Percentiles rank a stretch among this genome's conserved stretches.
Evolutionary conservation across 495 filamentous ascomycete species (phyloP).

Genomic region (Clavariopsis aquatica): DNA sequence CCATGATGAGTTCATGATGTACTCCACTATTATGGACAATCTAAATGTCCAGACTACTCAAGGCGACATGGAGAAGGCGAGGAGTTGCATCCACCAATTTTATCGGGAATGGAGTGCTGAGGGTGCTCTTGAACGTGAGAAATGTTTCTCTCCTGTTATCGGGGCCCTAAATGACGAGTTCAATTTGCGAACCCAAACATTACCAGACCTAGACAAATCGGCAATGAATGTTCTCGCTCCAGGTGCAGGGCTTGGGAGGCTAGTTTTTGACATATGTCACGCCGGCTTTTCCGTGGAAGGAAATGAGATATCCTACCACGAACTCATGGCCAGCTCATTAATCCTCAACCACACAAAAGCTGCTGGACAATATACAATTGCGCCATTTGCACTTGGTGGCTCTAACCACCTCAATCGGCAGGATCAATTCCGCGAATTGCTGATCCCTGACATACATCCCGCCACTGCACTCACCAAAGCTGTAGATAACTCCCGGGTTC

Average conservation of each 20-base stretch:
- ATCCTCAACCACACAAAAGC: conserved; percentile 72
- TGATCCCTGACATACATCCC: conserved; percentile 78
- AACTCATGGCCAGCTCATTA: conserved; percentile 82
- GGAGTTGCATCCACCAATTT: conserved; percentile 86
- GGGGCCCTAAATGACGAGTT: conserved; percentile 61
- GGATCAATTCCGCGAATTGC: conserved; percentile 69
- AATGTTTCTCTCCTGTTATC: conserved; percentile 74
- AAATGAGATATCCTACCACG: conserved; percentile 95
- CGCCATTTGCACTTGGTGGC: conserved; percentile 78
- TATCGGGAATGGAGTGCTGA: conserved; percentile 93
- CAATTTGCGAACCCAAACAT: conserved; percentile 28
- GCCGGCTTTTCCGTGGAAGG: conserved; percentile 77
- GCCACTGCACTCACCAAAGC: conserved; percentile 53
- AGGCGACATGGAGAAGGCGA: conserved; percentile 72
- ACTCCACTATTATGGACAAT: conserved; percentile 30
- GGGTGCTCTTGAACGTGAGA: conserved; percentile 69
- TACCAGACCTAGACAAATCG: conserved; percentile 31
- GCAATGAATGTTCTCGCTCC: conserved; percentile 74
- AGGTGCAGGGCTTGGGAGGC: conserved; percentile 82
- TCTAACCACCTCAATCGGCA: conserved; percentile 71
- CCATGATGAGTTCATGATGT: conserved; percentile 27
- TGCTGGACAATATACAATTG: conserved; percentile 56
- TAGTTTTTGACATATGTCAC: conserved; percentile 82
- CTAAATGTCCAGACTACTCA: conserved; percentile 51
- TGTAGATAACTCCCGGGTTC: conserved; percentile 33